phyloP scores from a whole-genome alignment of 129 eudicot species.

The Scalesia atractyloides region DNA sequence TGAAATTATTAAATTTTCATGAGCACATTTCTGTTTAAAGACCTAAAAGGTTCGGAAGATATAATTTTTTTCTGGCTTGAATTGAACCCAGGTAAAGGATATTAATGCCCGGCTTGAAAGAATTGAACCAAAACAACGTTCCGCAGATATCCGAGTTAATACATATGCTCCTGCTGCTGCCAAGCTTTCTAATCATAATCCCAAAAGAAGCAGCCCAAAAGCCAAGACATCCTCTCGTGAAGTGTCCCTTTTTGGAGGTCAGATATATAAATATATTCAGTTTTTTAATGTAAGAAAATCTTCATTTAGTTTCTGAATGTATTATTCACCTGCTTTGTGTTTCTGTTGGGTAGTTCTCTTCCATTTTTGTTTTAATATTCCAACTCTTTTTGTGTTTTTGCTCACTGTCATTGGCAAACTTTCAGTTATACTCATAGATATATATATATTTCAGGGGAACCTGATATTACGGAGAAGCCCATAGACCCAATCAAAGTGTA shows the following conservation, averaged over 20 bases:
- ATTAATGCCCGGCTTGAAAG: slow-evolving; percentile 87
- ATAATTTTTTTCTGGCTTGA: slow-evolving; percentile 22
- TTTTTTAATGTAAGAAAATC: slow-evolving; percentile 6
- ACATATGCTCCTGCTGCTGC: slow-evolving; percentile 48
- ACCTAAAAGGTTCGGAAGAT: slow-evolving; percentile 1
- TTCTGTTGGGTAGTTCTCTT: slow-evolving; percentile 7
- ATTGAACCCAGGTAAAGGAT: slow-evolving; percentile 68
- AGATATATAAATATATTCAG: slow-evolving; percentile 1
- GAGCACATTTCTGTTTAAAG: not conserved
- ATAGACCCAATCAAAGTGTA: slow-evolving; percentile 90
- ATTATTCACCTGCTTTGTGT: not conserved
- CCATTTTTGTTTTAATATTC: not conserved
- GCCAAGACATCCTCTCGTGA: slow-evolving; percentile 78
- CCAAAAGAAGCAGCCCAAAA: slow-evolving; percentile 91
- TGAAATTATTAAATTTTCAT: not conserved
- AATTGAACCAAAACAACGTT: slow-evolving; percentile 76
- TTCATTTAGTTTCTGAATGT: slow-evolving; percentile 2
- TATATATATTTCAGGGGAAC: slow-evolving; percentile 55
- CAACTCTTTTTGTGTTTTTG: not conserved
- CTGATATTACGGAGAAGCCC: slow-evolving; percentile 89
- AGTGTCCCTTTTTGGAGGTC: slow-evolving; percentile 91
- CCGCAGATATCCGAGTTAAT: slow-evolving; percentile 60
- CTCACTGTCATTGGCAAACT: not conserved
- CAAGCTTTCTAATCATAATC: slow-evolving; percentile 52
- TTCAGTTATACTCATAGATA: slow-evolving; percentile 7